phyloP scores from a whole-genome alignment of 1,139 yeast species.

The Blastobotrys malaysiensis region DNA sequence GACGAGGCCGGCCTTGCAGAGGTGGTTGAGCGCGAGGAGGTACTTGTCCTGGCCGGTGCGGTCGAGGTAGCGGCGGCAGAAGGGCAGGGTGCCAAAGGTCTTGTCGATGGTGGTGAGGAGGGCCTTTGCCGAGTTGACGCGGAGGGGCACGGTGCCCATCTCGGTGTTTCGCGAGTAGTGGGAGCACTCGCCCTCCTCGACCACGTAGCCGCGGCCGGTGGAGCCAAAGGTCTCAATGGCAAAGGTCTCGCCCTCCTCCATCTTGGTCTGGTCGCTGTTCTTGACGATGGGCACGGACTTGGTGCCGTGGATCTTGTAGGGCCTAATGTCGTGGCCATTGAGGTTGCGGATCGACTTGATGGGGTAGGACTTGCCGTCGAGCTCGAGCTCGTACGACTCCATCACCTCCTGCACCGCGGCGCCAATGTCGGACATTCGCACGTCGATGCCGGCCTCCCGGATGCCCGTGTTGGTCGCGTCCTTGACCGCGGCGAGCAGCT shows the following conservation, averaged over 20 bases:
- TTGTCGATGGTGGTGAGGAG: constrained; percentile 64
- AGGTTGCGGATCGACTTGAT: constrained; percentile 86
- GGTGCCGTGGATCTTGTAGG: constrained; percentile 84
- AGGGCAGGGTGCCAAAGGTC: constrained; percentile 90
- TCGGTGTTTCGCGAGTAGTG: constrained; percentile 73
- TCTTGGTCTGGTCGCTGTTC: constrained; percentile 87
- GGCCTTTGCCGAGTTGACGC: constrained; percentile 60
- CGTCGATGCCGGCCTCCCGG: constrained; percentile 92
- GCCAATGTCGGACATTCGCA: constrained; percentile 89
- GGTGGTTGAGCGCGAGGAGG: constrained; percentile 76
- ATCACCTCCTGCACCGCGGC: constrained; percentile 93
- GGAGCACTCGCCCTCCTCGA: constrained; percentile 85
- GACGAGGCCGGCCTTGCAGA: constrained; percentile 80
- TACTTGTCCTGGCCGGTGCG: constrained; percentile 89
- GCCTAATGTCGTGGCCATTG: constrained; percentile 89
- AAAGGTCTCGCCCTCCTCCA: constrained; percentile 98
- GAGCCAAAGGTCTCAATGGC: constrained; percentile 98
- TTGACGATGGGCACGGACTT: constrained; percentile 95
- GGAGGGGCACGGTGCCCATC: constrained; percentile 46
- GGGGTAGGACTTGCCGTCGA: constrained; percentile 79
- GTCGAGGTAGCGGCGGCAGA: constrained; percentile 93
- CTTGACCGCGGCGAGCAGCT: constrained; percentile 71
- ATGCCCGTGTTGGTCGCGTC: constrained; percentile 95
- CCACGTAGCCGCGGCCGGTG: constrained; percentile 89
- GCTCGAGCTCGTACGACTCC: constrained; percentile 93